Conservation (phyloP, 2,329 filamentous ascomycete species). For the Stachybotrys echinatus region DNA sequence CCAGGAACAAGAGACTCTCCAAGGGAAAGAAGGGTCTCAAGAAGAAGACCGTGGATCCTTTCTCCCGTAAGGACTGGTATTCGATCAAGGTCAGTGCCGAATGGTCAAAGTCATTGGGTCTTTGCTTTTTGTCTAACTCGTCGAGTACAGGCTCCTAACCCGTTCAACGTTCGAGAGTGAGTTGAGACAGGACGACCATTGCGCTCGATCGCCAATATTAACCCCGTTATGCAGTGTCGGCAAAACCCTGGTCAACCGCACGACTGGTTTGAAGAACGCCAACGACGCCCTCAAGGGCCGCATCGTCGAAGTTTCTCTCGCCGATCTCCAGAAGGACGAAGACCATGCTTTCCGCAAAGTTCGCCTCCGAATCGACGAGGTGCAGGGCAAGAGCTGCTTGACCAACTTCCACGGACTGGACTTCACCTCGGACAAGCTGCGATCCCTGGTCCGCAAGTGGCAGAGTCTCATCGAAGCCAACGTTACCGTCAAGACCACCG, state of each 20-base stretch:
- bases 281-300: slow-evolving; percentile 98
- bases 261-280: slow-evolving; percentile 99
- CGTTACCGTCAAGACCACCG: slow-evolving; percentile 98
- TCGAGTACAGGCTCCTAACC: slow-evolving; percentile 70
- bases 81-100: slow-evolving; percentile 70
- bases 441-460: slow-evolving; percentile 99
- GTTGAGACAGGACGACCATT: slow-evolving; percentile 27
- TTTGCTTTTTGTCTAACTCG: slow-evolving; percentile 10
- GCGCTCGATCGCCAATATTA: slow-evolving; percentile 12
- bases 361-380: slow-evolving; percentile 96
- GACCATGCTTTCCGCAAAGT: slow-evolving; percentile 99
- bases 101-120: neutral
- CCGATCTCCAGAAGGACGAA: slow-evolving; percentile 99
- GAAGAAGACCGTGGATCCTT: slow-evolving; percentile 98
- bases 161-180: slow-evolving; percentile 96
- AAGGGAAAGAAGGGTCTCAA: slow-evolving; percentile 99
- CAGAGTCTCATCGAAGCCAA: slow-evolving; percentile 99
- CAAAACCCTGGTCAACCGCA: slow-evolving; percentile 99
- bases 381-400: slow-evolving; percentile 99
- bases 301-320: slow-evolving; percentile 97
- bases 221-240: slow-evolving; percentile 75
- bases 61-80: slow-evolving; percentile 99
- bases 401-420: slow-evolving; percentile 99
- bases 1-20: slow-evolving; percentile 98
- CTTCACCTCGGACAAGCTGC: slow-evolving; percentile 99